Conservation (phyloP, 306 rosid species). For the Hippophae gyantsensis region DNA sequence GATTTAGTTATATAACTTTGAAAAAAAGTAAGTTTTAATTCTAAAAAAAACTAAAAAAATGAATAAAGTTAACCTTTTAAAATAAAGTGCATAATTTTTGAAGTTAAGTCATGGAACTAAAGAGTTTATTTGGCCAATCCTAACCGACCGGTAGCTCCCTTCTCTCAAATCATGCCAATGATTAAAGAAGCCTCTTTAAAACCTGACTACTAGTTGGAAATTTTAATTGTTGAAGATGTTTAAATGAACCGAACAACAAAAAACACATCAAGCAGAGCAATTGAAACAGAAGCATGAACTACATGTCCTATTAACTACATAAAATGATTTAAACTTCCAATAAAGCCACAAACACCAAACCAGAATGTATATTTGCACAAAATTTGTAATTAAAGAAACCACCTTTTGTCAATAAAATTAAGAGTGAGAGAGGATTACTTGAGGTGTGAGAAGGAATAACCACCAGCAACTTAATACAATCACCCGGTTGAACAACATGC, state of each 20-base stretch:
- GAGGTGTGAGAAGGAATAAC: slow-evolving; percentile 55
- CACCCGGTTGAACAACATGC: slow-evolving; percentile 94
- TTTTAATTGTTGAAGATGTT: background rate
- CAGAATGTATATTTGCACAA: background rate
- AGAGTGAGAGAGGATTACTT: slow-evolving; percentile 30
- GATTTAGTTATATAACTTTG: too few species aligned
- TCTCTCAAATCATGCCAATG: too few species aligned
- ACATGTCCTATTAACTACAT: background rate
- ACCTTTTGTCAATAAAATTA: slow-evolving; percentile 3
- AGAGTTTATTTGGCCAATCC: too few species aligned
- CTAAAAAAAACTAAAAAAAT: too few species aligned
- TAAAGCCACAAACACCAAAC: background rate
- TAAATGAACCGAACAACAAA: background rate
- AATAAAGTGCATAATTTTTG: too few species aligned
- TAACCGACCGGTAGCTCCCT: too few species aligned
- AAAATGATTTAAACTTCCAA: background rate
- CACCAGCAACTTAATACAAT: slow-evolving; percentile 74
- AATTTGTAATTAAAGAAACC: slow-evolving; percentile 3
- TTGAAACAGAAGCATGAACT: background rate
- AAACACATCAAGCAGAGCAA: background rate
- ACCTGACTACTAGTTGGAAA: background rate
- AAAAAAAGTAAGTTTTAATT: too few species aligned
- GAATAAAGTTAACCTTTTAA: too few species aligned
- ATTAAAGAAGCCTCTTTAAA: too few species aligned
- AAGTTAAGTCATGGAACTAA: too few species aligned